These are phyloP conservation scores for Cladosporium sp. DNA, from an alignment of 2,329 filamentous ascomycete genomes.

Conservation along the genomic window DNA sequence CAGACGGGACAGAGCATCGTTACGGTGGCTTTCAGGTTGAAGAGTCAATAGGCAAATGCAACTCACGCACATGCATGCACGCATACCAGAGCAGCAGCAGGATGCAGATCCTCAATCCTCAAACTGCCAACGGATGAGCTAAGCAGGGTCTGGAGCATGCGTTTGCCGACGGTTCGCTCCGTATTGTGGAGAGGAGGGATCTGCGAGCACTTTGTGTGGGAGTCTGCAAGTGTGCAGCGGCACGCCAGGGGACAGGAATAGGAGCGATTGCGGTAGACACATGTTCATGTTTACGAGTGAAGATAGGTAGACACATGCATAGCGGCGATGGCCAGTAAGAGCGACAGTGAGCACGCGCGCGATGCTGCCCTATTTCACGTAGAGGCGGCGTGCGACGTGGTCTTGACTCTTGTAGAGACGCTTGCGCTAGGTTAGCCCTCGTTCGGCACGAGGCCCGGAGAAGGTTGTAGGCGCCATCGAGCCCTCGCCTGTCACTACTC, in stretches of 20 bases:
- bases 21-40: conserved; percentile 8
- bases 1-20: conserved; percentile 84
- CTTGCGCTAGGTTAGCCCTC: too few species aligned
- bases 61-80: neutral
- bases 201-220: neutral
- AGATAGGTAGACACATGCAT: neutral
- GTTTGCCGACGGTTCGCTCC: neutral
- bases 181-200: neutral
- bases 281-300: neutral
- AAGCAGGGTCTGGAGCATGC: neutral
- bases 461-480: too few species aligned
- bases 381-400: neutral
- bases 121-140: neutral
- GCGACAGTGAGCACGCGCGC: neutral
- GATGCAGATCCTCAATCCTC: neutral
- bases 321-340: neutral
- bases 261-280: too few species aligned
- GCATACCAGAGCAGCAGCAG: neutral
- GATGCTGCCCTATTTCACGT: neutral
- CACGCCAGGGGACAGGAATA: too few species aligned
- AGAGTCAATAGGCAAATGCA: neutral
- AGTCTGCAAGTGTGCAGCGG: neutral
- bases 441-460: too few species aligned
- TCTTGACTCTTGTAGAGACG: too few species aligned
- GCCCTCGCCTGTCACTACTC: too few species aligned